Evolutionary conservation across 108 stramenopile species (phyloP).

Genomic region (Skeletonema marinoi): DNA sequence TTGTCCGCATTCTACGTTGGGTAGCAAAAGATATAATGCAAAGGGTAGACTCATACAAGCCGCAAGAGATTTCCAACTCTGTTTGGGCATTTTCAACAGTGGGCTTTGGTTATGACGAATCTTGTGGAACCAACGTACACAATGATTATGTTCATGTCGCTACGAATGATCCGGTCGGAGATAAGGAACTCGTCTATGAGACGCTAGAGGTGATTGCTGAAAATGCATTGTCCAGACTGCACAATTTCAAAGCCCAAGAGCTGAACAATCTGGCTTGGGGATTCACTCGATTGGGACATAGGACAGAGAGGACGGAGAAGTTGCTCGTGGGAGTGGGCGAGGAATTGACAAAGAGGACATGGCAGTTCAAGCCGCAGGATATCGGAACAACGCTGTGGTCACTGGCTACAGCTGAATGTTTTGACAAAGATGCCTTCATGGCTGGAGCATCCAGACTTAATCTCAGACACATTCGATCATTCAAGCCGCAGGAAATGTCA

Average conservation of each 20-base stretch:
- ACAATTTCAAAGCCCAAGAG: constrained; percentile 71
- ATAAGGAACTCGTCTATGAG: constrained; percentile 47
- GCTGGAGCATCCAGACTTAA: constrained; percentile 57
- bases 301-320: constrained; percentile 35
- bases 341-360: constrained; percentile 46
- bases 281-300: constrained; percentile 62
- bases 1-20: constrained; percentile 61
- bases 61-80: constrained; percentile 63
- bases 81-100: constrained; percentile 81
- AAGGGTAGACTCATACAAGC: constrained; percentile 59
- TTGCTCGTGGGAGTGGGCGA: constrained; percentile 53
- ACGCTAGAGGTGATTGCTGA: constrained; percentile 47
- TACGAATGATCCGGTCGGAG: constrained; percentile 58
- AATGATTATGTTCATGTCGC: constrained; percentile 68
- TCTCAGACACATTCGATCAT: constrained; percentile 40
- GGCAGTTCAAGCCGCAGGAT: constrained; percentile 51
- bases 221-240: constrained; percentile 47
- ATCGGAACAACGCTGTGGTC: constrained; percentile 67
- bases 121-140: constrained; percentile 30
- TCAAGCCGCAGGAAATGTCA: constrained; percentile 83
- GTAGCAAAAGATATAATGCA: constrained; percentile 50
- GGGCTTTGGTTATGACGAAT: constrained; percentile 67
- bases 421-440: constrained; percentile 57
- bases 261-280: constrained; percentile 83
- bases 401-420: constrained; percentile 68